A percentile compares a stretch with the other conserved stretches of the same genome.
phyloP scores from a whole-genome alignment of 1,284 basidiomycete genomes.

The Porphyrellus sp. region DNA sequence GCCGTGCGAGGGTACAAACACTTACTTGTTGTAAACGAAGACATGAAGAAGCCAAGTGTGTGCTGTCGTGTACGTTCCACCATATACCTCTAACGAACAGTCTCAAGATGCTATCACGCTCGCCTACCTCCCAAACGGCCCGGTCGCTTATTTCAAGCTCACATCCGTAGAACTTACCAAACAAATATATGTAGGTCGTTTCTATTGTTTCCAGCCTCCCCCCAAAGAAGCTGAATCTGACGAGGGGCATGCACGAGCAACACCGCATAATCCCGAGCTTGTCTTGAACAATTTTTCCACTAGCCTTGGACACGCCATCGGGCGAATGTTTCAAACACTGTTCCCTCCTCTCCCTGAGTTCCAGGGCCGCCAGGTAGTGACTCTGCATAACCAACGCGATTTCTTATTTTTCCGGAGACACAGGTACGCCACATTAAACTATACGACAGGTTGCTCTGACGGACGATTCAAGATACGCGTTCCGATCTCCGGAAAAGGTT shows the following conservation, averaged over 20 bases:
- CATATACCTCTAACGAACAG: constrained; percentile 9
- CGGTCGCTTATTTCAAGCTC: constrained; percentile 95
- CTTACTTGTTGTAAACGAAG: constrained; percentile 92
- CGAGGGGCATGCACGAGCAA: constrained; percentile 89
- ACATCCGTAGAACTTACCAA: constrained; percentile 85
- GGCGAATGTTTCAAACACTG: constrained; percentile 90
- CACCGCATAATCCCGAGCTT: constrained; percentile 92
- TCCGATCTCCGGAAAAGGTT: constrained; percentile 87
- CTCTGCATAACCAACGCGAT: constrained; percentile 96
- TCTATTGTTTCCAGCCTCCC: constrained; percentile 5
- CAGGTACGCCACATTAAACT: constrained; percentile 48
- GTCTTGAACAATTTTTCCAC: constrained; percentile 96
- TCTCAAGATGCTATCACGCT: constrained; percentile 82
- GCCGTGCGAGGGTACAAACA: constrained; percentile 85
- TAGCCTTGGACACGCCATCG: constrained; percentile 88
- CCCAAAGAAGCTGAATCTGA: constrained; percentile 10
- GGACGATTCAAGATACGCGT: constrained; percentile 70
- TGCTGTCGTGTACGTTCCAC: constrained; percentile 22
- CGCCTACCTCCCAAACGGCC: constrained; percentile 87
- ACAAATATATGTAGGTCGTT: constrained; percentile 71
- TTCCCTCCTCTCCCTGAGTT: constrained; percentile 96
- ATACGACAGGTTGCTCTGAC: constrained; percentile 4
- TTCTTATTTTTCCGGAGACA: constrained; percentile 97
- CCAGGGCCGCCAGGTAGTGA: constrained; percentile 95
- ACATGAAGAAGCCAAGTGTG: constrained; percentile 89